A percentile compares a stretch with the other conserved stretches of the same genome.
Conservation (phyloP, 768 basidiomycete genomes). For the Terana coerulea region DNA sequence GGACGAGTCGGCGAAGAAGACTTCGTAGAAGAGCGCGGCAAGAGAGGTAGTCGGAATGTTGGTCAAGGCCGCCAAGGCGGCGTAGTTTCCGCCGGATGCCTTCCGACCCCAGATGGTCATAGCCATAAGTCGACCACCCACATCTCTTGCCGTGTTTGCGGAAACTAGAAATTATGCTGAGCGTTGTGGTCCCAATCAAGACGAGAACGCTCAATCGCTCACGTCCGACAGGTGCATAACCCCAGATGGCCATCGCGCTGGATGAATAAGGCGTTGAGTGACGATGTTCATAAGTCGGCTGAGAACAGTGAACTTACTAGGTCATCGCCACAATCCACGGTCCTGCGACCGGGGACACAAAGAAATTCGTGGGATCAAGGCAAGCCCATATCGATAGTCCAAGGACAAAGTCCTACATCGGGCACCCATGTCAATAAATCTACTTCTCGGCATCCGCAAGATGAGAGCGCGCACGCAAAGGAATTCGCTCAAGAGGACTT, state of each 20-base stretch:
- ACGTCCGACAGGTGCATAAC: conserved; percentile 48
- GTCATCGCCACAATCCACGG: conserved; percentile 52
- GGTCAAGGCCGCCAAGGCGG: conserved; percentile 60
- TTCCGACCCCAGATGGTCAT: conserved; percentile 57
- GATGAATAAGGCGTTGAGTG: neutral
- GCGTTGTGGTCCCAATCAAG: neutral
- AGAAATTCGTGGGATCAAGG: conserved; percentile 57
- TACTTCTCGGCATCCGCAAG: neutral
- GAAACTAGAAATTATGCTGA: conserved; percentile 31
- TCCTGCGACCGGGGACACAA: conserved; percentile 45
- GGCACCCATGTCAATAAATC: neutral
- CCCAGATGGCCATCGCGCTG: conserved; percentile 59
- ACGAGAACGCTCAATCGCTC: neutral
- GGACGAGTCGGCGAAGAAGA: conserved; percentile 54
- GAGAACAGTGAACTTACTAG: conserved; percentile 42
- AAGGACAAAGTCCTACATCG: conserved; percentile 41
- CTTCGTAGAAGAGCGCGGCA: conserved; percentile 49
- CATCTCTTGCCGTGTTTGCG: conserved; percentile 63
- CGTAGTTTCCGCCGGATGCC: conserved; percentile 52
- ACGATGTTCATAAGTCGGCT: neutral
- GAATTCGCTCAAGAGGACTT: conserved; percentile 53
- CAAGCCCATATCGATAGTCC: conserved; percentile 49
- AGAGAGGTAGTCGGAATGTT: conserved; percentile 62
- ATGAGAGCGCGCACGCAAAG: conserved; percentile 38
- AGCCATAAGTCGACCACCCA: conserved; percentile 57